These are phyloP conservation scores for Aspergillus olivimuriae DNA, from an alignment of 495 filamentous ascomycete genomes.

Conservation along the genomic window DNA sequence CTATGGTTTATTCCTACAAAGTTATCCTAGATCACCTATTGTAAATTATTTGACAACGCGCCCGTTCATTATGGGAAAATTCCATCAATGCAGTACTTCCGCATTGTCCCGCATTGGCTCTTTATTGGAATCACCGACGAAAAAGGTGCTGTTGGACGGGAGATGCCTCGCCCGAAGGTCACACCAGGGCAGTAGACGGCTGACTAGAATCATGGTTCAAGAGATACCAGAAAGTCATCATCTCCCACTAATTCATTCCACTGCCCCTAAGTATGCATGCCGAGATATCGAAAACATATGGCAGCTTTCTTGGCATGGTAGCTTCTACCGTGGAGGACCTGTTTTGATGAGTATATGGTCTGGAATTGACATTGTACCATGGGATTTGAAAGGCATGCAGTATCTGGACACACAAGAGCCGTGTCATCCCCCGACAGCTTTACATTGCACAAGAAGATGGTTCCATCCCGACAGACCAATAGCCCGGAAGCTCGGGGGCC, in stretches of 20 bases:
- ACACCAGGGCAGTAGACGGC: conserved; percentile 71
- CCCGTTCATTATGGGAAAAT: conserved; percentile 27
- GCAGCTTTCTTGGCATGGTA: conserved; percentile 61
- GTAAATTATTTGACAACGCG: background rate
- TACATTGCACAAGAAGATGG: background rate
- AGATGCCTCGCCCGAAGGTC: conserved; percentile 69
- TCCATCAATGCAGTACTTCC: conserved; percentile 61
- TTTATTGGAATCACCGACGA: conserved; percentile 70
- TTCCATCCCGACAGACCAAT: background rate
- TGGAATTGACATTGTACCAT: conserved; percentile 72
- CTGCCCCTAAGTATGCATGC: background rate
- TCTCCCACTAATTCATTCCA: background rate
- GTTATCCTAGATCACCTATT: background rate
- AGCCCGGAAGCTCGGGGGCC: conserved; percentile 46
- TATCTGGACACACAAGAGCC: no score
- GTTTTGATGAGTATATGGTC: conserved; percentile 73
- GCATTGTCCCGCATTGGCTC: conserved; percentile 65
- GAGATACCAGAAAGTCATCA: conserved; percentile 56
- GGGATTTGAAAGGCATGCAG: conserved; percentile 60
- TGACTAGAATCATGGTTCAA: conserved; percentile 59
- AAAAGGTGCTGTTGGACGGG: conserved; percentile 59
- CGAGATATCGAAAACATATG: conserved; percentile 73
- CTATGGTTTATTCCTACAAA: background rate
- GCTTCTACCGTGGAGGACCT: conserved; percentile 73
- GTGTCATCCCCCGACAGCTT: no score